Evolutionary conservation across 805 yeast species (phyloP), one percentile per base, ranked within the genome.

Genomic region (Nakazawaea ambrosiae): DNA sequence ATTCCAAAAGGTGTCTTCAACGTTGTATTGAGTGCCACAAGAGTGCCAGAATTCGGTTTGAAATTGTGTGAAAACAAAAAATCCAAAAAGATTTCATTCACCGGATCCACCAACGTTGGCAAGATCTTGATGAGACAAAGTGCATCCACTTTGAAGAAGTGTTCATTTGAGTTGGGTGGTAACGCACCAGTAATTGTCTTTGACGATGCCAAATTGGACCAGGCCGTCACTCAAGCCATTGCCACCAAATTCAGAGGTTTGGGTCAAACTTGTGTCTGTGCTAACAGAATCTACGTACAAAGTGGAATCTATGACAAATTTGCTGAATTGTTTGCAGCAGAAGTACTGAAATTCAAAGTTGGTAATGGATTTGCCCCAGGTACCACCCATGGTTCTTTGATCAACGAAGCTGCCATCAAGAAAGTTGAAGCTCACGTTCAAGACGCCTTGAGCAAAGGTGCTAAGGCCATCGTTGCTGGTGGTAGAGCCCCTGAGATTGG

Each of bases 241-340:
- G 75, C 70, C 8, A 71, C 78, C 44, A 84, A 83, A 56, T 78
- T 81, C 61, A 70, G 92, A 54, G 80, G 81, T 18, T 70, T 81
- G 34, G 92, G 92, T 45, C 92, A 83, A 60, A 81, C 89, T 4
- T 84, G 94, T 60, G 81, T 81, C 31, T 81, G 88, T 54, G 87
- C 88, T 32, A 81, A 81, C 60, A 68, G 89, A 51, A 54, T 82
- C 33, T 82, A 68, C 52, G 70, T 82, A 25, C 92, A 84, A 50
- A 69, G 66, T 31, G 63, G 63, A 10, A 54, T 84, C 14, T 78
- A 82, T 49, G 85, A 79, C 38, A 65, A 71, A 49, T 81, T 82
- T 47, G 61, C 73, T 9, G 52, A 57, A 34, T 65, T 56, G 47
- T 64, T 83, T 39, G 63, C 68, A 8, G 73, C 52, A 5, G 67